phyloP scores from a whole-genome alignment of 768 basidiomycete genomes.

The Ramaria rubella region DNA sequence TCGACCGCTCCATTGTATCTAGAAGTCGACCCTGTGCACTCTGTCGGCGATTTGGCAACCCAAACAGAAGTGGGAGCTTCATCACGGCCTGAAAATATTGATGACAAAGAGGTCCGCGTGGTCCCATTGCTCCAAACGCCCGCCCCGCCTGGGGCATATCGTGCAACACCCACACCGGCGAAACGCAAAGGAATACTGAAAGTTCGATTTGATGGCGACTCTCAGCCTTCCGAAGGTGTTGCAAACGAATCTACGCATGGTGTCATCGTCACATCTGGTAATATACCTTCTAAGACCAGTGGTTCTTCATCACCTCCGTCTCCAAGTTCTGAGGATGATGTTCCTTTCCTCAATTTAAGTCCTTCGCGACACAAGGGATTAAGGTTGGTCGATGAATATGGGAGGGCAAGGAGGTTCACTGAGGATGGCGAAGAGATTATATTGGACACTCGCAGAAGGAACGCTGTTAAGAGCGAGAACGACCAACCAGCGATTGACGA shows the following conservation, averaged over 20 bases:
- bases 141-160: constrained; percentile 64
- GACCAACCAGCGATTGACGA: background rate
- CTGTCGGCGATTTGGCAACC: background rate
- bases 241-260: background rate
- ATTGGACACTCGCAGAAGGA: background rate
- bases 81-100: background rate
- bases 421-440: constrained; percentile 8
- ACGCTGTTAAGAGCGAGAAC: background rate
- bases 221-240: constrained; percentile 3
- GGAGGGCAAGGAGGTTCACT: constrained; percentile 10
- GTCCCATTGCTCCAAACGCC: constrained; percentile 44
- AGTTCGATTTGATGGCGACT: constrained; percentile 61
- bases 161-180: constrained; percentile 45
- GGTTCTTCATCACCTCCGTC: background rate
- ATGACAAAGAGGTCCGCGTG: too few species aligned
- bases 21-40: background rate
- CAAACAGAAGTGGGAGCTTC: background rate
- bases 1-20: background rate
- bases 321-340: background rate
- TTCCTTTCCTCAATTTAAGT: background rate
- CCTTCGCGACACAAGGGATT: constrained; percentile 2
- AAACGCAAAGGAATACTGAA: constrained; percentile 53
- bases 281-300: background rate
- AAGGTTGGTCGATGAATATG: constrained; percentile 8
- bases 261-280: background rate